Evolutionary conservation across 805 yeast genomes (phyloP), one percentile per base, ranked within the genome.

Genomic region (Naumovozyma baii): DNA sequence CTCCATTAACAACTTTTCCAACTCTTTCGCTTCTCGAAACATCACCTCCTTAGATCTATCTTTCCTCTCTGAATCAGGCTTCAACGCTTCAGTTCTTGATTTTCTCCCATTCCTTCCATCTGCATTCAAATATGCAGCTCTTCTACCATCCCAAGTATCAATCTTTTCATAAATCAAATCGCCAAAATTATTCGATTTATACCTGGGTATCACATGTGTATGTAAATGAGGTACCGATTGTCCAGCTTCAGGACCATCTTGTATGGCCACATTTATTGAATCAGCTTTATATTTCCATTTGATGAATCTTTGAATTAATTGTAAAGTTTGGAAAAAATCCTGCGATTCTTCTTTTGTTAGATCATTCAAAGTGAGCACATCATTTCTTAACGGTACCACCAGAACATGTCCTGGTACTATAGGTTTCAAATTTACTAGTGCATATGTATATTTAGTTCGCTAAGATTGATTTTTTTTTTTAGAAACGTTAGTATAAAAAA

Each of bases 181-280:
- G 1, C 86, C 86, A 35, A 76, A 61, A 43, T 78, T 80, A 34
- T 69, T 59, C 10, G 59, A 47, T 37, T 66, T 68, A 56, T 72
- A 78, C 31, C 99, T 70, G 5, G 99, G 99, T 16, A 92, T 87
- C 15, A 92, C 64, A 58, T 92, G 99, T 16, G 95, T 82, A 59
- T 92, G 98, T 20, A 90, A 70, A 61, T 92, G 98, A 4, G 96
- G 95, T 2, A 92, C 80, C n/a, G 88, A 76, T 57, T 92, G 98
- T 3, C 98, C 98, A 1, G 96, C 90, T 37, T 86, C 86, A 0
- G 87, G 83, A 0, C 98, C 98, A 57, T 92, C 99, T 59, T 92
- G 99, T 43, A 94, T 85, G 9, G 96, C 90, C 31, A 92, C 72
- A 55, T 94, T 94, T 43, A 87, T 55, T 1, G 95, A 69, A 49